Conservation (phyloP, 352 stramenopile species). For the Phytopythium oedochilum region DNA sequence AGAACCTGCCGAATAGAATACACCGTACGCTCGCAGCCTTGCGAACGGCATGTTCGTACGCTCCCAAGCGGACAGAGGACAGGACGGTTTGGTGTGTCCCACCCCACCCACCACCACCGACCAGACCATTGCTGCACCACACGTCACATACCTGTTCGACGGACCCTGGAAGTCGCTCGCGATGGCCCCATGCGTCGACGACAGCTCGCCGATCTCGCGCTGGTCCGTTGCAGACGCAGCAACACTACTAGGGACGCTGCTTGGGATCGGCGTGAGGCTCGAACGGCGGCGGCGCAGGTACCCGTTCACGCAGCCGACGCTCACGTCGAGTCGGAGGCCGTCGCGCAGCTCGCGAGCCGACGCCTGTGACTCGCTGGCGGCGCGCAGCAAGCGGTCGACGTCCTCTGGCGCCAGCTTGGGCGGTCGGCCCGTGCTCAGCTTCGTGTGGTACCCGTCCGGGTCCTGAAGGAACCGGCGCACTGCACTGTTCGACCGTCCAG, state of each 20-base stretch:
- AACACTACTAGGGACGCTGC: background rate
- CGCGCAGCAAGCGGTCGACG: background rate
- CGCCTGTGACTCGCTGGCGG: background rate
- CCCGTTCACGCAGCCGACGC: background rate
- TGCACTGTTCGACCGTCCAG: background rate
- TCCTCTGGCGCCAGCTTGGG: background rate
- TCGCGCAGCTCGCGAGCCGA: background rate
- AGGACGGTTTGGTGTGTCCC: background rate
- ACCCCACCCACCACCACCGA: background rate
- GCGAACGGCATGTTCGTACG: background rate
- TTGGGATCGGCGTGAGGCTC: background rate
- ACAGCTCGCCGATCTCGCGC: background rate
- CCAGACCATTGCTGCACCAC: no score
- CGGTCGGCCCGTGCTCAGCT: background rate
- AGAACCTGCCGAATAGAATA: background rate
- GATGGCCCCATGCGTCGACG: background rate
- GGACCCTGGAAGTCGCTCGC: background rate
- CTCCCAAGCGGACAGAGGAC: background rate
- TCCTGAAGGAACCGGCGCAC: background rate
- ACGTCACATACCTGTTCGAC: background rate
- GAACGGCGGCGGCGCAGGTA: background rate
- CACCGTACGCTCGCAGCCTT: constrained; percentile 15
- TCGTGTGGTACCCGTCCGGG: constrained; percentile 3
- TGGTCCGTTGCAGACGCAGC: background rate
- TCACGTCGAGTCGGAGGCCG: background rate